Base-by-base conservation (phyloP, 2,329 filamentous ascomycete species). In the Colletotrichum plurivorum region DNA sequence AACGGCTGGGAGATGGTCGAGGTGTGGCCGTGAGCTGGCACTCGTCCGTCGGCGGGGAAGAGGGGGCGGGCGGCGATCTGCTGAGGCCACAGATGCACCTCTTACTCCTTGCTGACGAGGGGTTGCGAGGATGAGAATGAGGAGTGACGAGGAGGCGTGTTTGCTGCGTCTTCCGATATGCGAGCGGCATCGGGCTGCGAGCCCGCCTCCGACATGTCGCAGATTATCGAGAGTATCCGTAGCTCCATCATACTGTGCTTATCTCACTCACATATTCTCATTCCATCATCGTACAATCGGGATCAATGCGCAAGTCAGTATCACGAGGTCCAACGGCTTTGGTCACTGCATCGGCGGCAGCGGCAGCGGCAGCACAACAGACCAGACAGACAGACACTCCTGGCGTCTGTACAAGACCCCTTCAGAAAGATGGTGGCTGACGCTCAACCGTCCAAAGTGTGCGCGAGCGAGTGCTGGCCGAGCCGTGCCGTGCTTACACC, bases 1-100 rank as follows among this genome's bases (percentile, higher is more conserved):
- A 64, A 58, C 27, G 65, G 54, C 10, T 97, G 94, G 94, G 87
- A 88, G 73, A 86, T 86, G 75, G 84, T 87, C 13, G 92, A 94
- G 79, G 79, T 93, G 43, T 95, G 93, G 93, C 88, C 87, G n/a
- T 89, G 57, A 57, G 54, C n/a, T 36, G 31, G 31, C 31, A 36
- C 8, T 36, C 31, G 31, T 36, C 31, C n/a, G n/a, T n/a, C 31
- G 31, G 31, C 8, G 31, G 7, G n/a, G 20, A 43, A 4, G 15
- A 45, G 20, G 16, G 22, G 6, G 31, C 43, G 43, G n/a, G 25
- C 45, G 49, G 22, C n/a, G 18, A 27, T 52, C 31, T 55, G 18
- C 20, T 15, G 45, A 46, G 51, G 18, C 13, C 13, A 20, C 27
- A 13, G 41, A 45, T 31, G 31, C 46, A 58, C 2, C 10, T 6